A percentile compares a stretch with the other conserved stretches of the same genome.
These are phyloP conservation scores for Botryococcus braunii DNA, from an alignment of 163 green algal species.

Conservation along the genomic window DNA sequence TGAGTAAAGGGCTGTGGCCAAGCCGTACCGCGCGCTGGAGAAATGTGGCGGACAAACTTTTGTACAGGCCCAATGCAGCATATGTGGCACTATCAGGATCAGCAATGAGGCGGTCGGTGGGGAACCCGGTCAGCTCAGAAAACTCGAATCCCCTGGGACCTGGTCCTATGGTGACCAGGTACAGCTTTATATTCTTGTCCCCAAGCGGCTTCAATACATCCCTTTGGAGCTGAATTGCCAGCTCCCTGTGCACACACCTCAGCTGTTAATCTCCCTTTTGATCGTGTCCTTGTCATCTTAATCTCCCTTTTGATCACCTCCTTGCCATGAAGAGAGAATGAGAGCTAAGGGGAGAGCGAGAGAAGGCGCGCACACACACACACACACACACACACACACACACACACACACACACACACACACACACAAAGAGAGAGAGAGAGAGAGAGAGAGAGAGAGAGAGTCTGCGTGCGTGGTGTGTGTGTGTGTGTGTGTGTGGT, in stretches of 20 bases:
- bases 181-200: slow-evolving; percentile 45
- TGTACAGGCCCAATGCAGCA: slow-evolving; percentile 51
- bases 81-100: slow-evolving; percentile 66
- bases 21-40: slow-evolving; percentile 28
- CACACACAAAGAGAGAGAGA: too few relatives aligned
- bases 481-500: too few relatives aligned
- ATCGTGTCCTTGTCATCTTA: too few relatives aligned
- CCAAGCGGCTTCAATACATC: slow-evolving; percentile 62
- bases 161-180: slow-evolving; percentile 50
- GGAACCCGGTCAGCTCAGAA: slow-evolving; percentile 46
- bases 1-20: background rate
- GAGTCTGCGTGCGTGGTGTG: too few relatives aligned
- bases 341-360: too few relatives aligned
- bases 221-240: slow-evolving; percentile 53
- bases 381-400: too few relatives aligned
- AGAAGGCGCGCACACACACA: too few relatives aligned
- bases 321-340: too few relatives aligned
- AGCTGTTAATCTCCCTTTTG: too few relatives aligned
- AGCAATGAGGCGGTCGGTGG: slow-evolving; percentile 48
- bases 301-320: too few relatives aligned
- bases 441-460: too few relatives aligned
- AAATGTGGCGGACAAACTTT: slow-evolving; percentile 54
- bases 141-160: slow-evolving; percentile 51
- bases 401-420: too few relatives aligned
- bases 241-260: slow-evolving; percentile 49